Evolutionary conservation across 202 grass and related monocot species (phyloP), one percentile per base, ranked within the genome.

Genomic region (Cymbopogon flexuosus): DNA sequence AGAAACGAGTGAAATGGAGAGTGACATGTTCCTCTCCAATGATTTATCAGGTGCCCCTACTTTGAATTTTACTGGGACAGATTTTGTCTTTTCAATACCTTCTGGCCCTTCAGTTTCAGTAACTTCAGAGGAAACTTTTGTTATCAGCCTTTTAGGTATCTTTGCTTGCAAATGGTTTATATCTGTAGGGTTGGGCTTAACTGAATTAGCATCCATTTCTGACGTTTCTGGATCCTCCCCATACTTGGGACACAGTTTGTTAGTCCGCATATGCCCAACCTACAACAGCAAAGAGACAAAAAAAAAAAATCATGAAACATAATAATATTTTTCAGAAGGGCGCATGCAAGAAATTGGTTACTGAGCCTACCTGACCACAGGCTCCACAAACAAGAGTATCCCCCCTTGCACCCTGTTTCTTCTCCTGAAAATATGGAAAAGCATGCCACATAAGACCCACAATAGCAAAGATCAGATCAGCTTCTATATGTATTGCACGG

Each of bases 261-360:
- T 99, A 78, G 92, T 99, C 31, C 96, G 78, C 96, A 99, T 99
- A 79, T 98, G 96, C 21, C 96, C 96, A 74, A 93, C 82, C 96
- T 98, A 84, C 49, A 80, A 75, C 33, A 83, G 68, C 22, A 87
- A 63, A 52, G 18, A 31, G 61, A 87, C 14, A 13, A n/a, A 67
- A 59, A 13, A n/a, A 67, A 59, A 57, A 2, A 10, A 65, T 56
- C 18, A 72, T 41, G 24, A 72, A 80, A 62, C 19, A 83, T 60
- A 79, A 76, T 67, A 66, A 19, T 8, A 57, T 66, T 76, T 59
- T 68, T 42, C 49, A 78, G 11, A 87, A 69, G 58, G 47, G 59
- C 18, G 59, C 43, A 65, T 35, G 57, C 33, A 70, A 62, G 36
- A 86, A 70, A 60, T 18, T 33, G 68, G 21, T 59, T 72, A 83